Percentiles rank a stretch among this genome's conserved stretches.
Evolutionary conservation across 495 filamentous ascomycete species (phyloP).

Genomic region (Oleoguttula mirabilis): DNA sequence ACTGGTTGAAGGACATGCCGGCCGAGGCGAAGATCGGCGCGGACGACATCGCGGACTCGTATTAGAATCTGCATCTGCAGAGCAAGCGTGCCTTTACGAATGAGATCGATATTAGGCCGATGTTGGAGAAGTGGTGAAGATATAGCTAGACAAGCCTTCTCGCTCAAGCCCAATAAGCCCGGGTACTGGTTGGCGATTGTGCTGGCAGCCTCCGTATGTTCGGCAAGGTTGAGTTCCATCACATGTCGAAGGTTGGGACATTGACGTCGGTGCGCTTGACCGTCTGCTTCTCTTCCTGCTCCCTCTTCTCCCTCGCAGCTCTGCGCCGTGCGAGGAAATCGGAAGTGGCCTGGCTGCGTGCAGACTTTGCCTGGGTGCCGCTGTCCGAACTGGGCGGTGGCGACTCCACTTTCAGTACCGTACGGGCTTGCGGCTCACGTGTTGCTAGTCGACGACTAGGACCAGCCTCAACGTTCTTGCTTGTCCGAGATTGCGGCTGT

Average conservation of each 20-base stretch:
- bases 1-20: conserved; percentile 41
- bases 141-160: no score
- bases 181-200: no score
- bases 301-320: conserved; percentile 21
- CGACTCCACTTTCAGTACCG: not conserved
- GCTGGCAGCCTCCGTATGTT: no score
- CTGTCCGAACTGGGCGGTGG: not conserved
- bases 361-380: not conserved
- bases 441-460: not conserved
- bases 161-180: no score
- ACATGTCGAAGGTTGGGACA: conserved; percentile 28
- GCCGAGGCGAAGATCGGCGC: conserved; percentile 65
- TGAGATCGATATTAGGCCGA: conserved; percentile 73
- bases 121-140: conserved; percentile 60
- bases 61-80: conserved; percentile 84
- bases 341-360: not conserved
- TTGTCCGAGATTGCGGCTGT: no score
- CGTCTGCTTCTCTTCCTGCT: conserved; percentile 20
- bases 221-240: not conserved
- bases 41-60: conserved; percentile 85
- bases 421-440: no score
- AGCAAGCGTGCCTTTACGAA: conserved; percentile 68
- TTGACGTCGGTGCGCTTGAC: conserved; percentile 19
- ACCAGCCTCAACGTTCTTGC: not conserved
- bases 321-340: conserved; percentile 21